phyloP scores from a whole-genome alignment of 306 rosid genomes.

The Mucuna pruriens region DNA sequence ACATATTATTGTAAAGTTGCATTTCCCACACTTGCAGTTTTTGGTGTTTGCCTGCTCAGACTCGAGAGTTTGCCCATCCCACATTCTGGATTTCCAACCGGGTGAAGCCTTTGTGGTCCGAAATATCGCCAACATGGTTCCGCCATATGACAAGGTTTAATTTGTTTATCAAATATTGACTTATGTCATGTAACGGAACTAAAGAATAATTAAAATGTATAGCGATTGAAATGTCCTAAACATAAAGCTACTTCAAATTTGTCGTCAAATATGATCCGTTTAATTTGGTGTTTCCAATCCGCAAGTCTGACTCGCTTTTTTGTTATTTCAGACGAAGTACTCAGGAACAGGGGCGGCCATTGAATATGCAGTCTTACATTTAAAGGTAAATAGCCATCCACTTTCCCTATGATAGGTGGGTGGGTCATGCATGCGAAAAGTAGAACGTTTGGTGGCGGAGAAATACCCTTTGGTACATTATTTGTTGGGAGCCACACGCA shows the following conservation, averaged over 20 bases:
- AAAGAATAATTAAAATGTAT: neutral
- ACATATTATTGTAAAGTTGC: neutral
- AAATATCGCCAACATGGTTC: conserved; percentile 88
- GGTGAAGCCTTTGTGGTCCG: conserved; percentile 88
- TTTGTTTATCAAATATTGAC: neutral
- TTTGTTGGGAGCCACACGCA: conserved; percentile 33
- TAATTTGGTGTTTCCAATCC: conserved; percentile 7
- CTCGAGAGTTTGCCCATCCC: conserved; percentile 87
- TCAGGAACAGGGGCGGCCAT: conserved; percentile 85
- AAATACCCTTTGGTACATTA: conserved; percentile 9
- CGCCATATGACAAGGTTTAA: conserved; percentile 74
- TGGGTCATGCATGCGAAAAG: conserved; percentile 27
- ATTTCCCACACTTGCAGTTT: conserved; percentile 51
- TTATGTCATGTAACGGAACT: neutral
- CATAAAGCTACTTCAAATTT: neutral
- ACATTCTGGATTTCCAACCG: conserved; percentile 74
- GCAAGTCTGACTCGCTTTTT: conserved; percentile 9
- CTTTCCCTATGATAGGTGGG: neutral
- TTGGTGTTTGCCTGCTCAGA: conserved; percentile 90
- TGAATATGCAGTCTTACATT: conserved; percentile 78
- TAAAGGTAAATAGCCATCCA: conserved; percentile 53
- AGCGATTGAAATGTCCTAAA: neutral
- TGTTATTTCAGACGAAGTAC: conserved; percentile 56
- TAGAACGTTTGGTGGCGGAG: conserved; percentile 18
- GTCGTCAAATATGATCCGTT: neutral